Base-by-base conservation (phyloP, 1,284 basidiomycete species). In the Microbotryum saponariae region DNA sequence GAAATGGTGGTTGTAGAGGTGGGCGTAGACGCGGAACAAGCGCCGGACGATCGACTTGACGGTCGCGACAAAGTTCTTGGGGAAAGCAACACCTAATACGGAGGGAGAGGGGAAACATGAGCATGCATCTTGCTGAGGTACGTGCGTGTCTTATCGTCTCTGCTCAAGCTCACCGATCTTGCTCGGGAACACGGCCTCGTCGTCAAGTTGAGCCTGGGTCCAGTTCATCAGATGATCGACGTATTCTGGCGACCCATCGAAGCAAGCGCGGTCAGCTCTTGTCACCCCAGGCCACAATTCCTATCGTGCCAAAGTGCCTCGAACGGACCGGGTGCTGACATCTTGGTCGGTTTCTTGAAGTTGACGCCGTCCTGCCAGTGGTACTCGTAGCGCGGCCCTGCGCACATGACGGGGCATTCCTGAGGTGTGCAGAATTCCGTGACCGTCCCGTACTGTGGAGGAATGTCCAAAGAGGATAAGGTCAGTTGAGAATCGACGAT, bases 181-280 rank as follows among this genome's bases (percentile, higher is more conserved):
- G 76, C 91, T 92, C 1, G 96, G 96, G 76, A 99, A 99, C 54
- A 93, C 78, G 51, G 80, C 81, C 73, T 96, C 92, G 74, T 98
- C 91, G 74, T 98, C 96, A 53, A 99, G 80, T 60, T 96, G 81
- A 51, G 81, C 82, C 76, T 99, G 96, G 9, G 91, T 87, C 96
- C 96, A 99, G 75, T 93, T 97, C 92, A 99, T 97, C 61, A 99
- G 80, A 25, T 91, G 89, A 74, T 99, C 96, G 59, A 98, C 93
- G 74, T 99, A 99, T 62, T 96, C 92, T 2, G 75, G 31, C 31
- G 31, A 31, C 31, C 9, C 31, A 31, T 31, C 29, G 31, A 31
- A 31, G 7, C 8, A 72, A 42, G 73, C 29, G 10, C 23, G n/a
- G n/a, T 45, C 10, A 52, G 51, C 49, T 51, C 25, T 14, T 14